Conservation (phyloP, 2,329 filamentous ascomycete genomes). For the Zasmidium citrigriseum region DNA sequence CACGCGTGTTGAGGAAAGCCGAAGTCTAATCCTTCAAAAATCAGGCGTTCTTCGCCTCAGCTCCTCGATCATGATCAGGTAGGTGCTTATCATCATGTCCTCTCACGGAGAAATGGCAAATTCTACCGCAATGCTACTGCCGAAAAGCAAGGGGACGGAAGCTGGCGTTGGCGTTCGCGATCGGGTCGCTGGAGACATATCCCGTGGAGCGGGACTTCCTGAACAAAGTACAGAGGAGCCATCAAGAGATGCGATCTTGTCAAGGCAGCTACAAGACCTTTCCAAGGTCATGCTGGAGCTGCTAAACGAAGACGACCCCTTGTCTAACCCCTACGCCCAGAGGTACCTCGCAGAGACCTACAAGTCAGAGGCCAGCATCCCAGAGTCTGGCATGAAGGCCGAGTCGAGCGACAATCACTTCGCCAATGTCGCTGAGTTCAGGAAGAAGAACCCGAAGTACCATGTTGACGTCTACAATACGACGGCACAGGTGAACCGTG, state of each 20-base stretch:
- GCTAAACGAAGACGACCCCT: not conserved
- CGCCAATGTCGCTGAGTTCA: not conserved
- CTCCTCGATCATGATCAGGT: too few relatives aligned
- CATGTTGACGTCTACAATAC: not conserved
- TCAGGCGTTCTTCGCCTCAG: too few relatives aligned
- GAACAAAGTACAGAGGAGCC: not conserved
- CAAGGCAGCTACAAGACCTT: not conserved
- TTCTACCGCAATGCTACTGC: too few relatives aligned
- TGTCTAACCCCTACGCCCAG: not conserved
- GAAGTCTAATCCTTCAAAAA: too few relatives aligned
- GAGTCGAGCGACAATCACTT: not conserved
- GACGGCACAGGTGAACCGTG: not conserved
- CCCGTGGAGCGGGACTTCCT: not conserved
- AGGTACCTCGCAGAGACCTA: not conserved
- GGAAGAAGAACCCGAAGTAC: not conserved
- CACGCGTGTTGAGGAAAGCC: too few relatives aligned
- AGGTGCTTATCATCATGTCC: too few relatives aligned
- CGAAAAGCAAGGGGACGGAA: too few relatives aligned
- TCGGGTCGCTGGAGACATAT: too few relatives aligned
- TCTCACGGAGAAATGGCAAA: too few relatives aligned
- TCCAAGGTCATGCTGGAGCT: not conserved
- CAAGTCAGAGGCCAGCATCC: not conserved
- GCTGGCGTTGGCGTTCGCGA: too few relatives aligned
- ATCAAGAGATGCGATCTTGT: not conserved
- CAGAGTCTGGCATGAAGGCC: not conserved